Percentiles rank a stretch among this genome's conserved stretches.
phyloP scores from a whole-genome alignment of 108 stramenopile genomes.

The Cyclostephanos invisitatus region DNA sequence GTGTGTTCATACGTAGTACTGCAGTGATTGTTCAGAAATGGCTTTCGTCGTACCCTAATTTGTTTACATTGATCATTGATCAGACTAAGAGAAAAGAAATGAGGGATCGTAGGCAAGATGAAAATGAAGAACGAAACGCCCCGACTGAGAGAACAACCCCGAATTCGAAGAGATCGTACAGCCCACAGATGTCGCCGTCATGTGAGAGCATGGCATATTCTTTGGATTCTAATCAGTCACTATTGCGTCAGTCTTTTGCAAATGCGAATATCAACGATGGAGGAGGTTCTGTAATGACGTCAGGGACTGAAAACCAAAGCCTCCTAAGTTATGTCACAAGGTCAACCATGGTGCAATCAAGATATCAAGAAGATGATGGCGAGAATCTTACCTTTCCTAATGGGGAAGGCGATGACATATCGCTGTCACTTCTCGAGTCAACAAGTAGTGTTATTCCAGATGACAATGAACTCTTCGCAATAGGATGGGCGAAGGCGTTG shows the following conservation, averaged over 20 bases:
- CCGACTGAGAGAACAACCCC: neutral
- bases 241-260: conserved; percentile 2
- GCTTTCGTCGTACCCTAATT: neutral
- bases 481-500: conserved; percentile 89
- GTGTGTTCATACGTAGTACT: conserved; percentile 1
- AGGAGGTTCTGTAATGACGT: conserved; percentile 49
- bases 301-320: conserved; percentile 47
- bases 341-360: conserved; percentile 44
- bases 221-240: conserved; percentile 49
- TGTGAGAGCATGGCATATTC: conserved; percentile 69
- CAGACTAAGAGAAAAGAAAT: conserved; percentile 49
- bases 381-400: neutral
- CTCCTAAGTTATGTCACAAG: conserved; percentile 50
- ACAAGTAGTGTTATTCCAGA: conserved; percentile 60
- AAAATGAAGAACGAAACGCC: conserved; percentile 27
- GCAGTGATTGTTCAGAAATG: neutral
- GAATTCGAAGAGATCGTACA: conserved; percentile 2
- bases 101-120: conserved; percentile 49
- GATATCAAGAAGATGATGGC: conserved; percentile 13
- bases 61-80: neutral
- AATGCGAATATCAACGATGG: conserved; percentile 29
- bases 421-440: conserved; percentile 42
- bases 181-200: conserved; percentile 27
- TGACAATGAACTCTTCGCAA: conserved; percentile 79
- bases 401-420: conserved; percentile 37